Conservation (phyloP, 1,284 basidiomycete species). For the Peniophora sp. region DNA sequence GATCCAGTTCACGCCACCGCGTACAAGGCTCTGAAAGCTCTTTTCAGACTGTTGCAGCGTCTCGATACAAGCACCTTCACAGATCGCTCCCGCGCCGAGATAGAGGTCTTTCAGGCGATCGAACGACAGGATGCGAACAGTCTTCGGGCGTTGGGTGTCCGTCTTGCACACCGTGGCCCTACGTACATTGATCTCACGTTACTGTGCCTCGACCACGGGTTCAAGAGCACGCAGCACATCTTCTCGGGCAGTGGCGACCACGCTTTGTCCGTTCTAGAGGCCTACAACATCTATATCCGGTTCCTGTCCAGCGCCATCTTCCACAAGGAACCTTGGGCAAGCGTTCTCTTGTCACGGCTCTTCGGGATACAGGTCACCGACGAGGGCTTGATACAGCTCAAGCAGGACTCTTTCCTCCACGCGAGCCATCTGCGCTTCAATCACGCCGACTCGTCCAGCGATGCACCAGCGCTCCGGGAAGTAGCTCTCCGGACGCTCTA, state of each 20-base stretch:
- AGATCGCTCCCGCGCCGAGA: conserved; percentile 10
- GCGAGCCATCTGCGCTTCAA: not conserved
- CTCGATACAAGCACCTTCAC: not conserved
- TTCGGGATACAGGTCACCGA: conserved; percentile 28
- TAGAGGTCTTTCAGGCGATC: conserved; percentile 35
- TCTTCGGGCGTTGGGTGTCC: conserved; percentile 20
- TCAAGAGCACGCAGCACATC: conserved; percentile 16
- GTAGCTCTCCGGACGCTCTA: not conserved
- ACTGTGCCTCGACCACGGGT: conserved; percentile 35
- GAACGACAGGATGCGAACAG: conserved; percentile 10
- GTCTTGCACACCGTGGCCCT: conserved; percentile 1
- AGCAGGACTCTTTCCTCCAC: conserved; percentile 16
- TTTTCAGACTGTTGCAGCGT: not conserved
- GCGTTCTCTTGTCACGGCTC: conserved; percentile 21
- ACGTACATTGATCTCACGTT: conserved; percentile 26
- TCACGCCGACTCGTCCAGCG: not conserved
- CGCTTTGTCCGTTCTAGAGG: conserved; percentile 21
- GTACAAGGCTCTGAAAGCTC: not conserved
- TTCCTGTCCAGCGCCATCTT: conserved; percentile 23
- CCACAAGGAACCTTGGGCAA: conserved; percentile 19
- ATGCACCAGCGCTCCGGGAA: no score
- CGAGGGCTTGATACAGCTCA: conserved; percentile 21
- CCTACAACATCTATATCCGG: conserved; percentile 28
- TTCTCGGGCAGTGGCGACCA: conserved; percentile 13
- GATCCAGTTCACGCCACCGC: conserved; percentile 3